These are phyloP conservation scores for Penicillium atrosanguineum DNA, from an alignment of 495 filamentous ascomycete genomes.

Conservation along the genomic window DNA sequence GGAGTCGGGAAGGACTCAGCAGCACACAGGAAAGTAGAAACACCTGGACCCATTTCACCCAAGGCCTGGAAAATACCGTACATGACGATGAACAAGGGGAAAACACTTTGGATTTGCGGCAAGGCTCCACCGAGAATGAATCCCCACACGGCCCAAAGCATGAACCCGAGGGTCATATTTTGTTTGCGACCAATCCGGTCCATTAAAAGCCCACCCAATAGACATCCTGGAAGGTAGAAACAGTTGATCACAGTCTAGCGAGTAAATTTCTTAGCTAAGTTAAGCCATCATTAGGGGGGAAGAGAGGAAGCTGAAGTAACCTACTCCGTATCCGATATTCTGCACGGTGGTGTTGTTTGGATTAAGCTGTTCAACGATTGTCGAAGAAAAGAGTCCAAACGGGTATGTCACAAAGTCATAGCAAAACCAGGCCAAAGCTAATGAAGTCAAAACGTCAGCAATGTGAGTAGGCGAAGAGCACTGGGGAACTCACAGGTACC, in stretches of 20 bases:
- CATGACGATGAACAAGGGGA: slow-evolving; percentile 50
- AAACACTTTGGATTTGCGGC: slow-evolving; percentile 38
- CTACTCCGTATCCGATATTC: slow-evolving; percentile 43
- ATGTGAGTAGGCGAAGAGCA: neutral
- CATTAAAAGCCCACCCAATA: slow-evolving; percentile 47
- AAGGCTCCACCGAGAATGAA: slow-evolving; percentile 49
- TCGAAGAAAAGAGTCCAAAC: slow-evolving; percentile 39
- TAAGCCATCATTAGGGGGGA: too few species aligned
- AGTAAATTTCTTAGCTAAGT: neutral
- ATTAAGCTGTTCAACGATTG: slow-evolving; percentile 34
- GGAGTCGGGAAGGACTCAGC: slow-evolving; percentile 52
- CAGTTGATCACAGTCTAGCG: slow-evolving; percentile 43
- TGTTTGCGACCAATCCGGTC: slow-evolving; percentile 49
- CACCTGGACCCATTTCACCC: slow-evolving; percentile 49
- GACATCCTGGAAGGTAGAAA: slow-evolving; percentile 47
- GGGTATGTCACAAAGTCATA: slow-evolving; percentile 45
- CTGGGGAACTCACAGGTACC: slow-evolving; percentile 31
- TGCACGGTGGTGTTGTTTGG: slow-evolving; percentile 40
- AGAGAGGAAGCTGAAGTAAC: neutral
- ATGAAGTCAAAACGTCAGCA: neutral
- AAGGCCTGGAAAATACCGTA: slow-evolving; percentile 50
- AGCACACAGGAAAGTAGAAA: slow-evolving; percentile 42
- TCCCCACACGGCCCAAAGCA: slow-evolving; percentile 39
- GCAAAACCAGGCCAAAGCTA: slow-evolving; percentile 38
- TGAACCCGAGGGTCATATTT: slow-evolving; percentile 45